These are phyloP conservation scores for Kodamaea plutei DNA, from an alignment of 1,139 yeast species.

Conservation along the genomic window DNA sequence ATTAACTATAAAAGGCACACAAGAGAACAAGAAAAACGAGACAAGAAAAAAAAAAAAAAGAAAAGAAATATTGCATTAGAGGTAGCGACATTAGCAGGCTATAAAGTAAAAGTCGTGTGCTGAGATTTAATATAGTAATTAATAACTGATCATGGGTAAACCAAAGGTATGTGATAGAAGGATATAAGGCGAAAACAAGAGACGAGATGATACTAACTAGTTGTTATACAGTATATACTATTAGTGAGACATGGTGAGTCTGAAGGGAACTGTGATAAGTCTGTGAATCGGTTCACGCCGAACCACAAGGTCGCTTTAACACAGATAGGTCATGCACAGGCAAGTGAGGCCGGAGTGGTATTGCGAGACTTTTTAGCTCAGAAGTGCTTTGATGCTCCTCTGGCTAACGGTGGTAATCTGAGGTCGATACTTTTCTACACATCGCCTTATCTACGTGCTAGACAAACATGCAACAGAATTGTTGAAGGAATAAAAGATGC, in stretches of 20 bases:
- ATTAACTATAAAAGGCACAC: too few relatives aligned
- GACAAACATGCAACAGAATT: slow-evolving; percentile 74
- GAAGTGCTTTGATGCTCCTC: slow-evolving; percentile 33
- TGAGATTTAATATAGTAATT: background rate
- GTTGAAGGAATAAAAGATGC: slow-evolving; percentile 54
- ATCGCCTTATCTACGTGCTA: slow-evolving; percentile 77
- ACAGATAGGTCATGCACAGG: slow-evolving; percentile 61
- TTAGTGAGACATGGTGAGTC: slow-evolving; percentile 89
- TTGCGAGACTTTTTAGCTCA: slow-evolving; percentile 50
- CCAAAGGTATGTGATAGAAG: slow-evolving; percentile 58
- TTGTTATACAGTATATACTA: slow-evolving; percentile 53
- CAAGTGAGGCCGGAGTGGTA: slow-evolving; percentile 61
- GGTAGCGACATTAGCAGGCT: too few relatives aligned
- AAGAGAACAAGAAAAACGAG: too few relatives aligned
- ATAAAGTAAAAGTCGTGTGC: background rate
- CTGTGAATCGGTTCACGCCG: slow-evolving; percentile 70
- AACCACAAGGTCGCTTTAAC: slow-evolving; percentile 78
- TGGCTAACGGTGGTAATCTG: slow-evolving; percentile 17
- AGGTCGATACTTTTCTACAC: slow-evolving; percentile 59
- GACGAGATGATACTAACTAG: slow-evolving; percentile 7
- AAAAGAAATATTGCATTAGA: too few relatives aligned
- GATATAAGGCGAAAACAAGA: background rate
- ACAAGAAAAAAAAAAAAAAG: too few relatives aligned
- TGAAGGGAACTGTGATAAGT: slow-evolving; percentile 80
- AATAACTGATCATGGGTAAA: slow-evolving; percentile 43